A percentile compares a stretch with the other conserved stretches of the same genome.
phyloP scores from a whole-genome alignment of 768 basidiomycete species.

The Termitomyces titanicus region DNA sequence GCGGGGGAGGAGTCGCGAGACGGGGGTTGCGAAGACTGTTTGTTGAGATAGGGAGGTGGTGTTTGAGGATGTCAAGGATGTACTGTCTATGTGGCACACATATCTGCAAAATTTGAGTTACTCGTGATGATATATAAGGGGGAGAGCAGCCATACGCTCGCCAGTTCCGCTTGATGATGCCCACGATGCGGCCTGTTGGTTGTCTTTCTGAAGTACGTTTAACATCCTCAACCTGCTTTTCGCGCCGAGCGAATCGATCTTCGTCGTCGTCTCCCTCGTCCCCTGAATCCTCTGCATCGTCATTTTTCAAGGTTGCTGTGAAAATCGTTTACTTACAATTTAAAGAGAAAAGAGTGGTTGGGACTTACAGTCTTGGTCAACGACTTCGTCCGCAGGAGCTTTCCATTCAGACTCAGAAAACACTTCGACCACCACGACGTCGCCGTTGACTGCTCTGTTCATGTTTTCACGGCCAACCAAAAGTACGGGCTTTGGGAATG shows the following conservation, averaged over 20 bases:
- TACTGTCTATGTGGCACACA: constrained; percentile 92
- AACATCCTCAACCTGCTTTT: constrained; percentile 39
- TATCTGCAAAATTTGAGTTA: constrained; percentile 43
- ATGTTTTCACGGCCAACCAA: constrained; percentile 88
- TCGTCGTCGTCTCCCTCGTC: constrained; percentile 51
- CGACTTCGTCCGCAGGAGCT: constrained; percentile 85
- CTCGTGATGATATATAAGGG: constrained; percentile 1
- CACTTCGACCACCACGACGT: constrained; percentile 87
- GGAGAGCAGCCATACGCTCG: constrained; percentile 58
- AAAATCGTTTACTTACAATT: background rate
- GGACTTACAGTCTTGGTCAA: constrained; percentile 82
- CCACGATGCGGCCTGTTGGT: constrained; percentile 90
- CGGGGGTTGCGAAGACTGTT: constrained; percentile 92
- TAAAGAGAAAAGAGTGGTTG: background rate
- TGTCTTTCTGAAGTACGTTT: constrained; percentile 57
- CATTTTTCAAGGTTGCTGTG: constrained; percentile 77
- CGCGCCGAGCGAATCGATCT: constrained; percentile 32
- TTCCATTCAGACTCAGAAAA: constrained; percentile 90
- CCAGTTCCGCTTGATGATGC: constrained; percentile 95
- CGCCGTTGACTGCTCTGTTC: constrained; percentile 94
- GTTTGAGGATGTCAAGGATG: constrained; percentile 78
- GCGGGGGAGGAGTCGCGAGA: constrained; percentile 86
- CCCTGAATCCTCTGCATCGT: constrained; percentile 76
- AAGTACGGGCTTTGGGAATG: constrained; percentile 74
- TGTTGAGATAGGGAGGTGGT: constrained; percentile 80